These are phyloP conservation scores for Globisporangium cystogenes DNA, from an alignment of 352 stramenopile genomes.

Conservation along the genomic window DNA sequence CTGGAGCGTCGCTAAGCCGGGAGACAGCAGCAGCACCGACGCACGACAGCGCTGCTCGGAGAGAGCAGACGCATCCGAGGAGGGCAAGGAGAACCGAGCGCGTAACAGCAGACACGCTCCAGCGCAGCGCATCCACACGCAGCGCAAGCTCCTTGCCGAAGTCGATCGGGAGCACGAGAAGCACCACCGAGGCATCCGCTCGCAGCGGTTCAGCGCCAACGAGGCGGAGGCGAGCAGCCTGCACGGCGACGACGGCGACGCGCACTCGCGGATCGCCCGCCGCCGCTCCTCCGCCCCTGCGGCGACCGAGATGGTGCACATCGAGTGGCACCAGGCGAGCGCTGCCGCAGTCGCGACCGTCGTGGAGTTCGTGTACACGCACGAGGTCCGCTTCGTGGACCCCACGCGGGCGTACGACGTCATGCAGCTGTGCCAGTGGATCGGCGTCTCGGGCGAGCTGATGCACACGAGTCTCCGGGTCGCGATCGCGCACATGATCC, in stretches of 20 bases:
- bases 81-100: not conserved
- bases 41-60: no score
- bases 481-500: conserved; percentile 22
- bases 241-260: no score
- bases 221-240: no score
- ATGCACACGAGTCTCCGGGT: conserved; percentile 33
- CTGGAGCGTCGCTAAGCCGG: no score
- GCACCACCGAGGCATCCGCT: not conserved
- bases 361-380: conserved; percentile 57
- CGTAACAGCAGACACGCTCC: not conserved
- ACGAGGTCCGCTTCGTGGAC: conserved; percentile 26
- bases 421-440: conserved; percentile 37
- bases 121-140: not conserved
- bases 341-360: conserved; percentile 35
- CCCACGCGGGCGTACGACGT: conserved; percentile 27
- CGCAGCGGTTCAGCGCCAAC: not conserved
- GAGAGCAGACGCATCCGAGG: not conserved
- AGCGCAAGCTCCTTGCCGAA: not conserved
- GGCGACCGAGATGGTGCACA: conserved; percentile 19
- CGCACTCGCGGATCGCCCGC: no score
- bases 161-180: not conserved
- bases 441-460: conserved; percentile 30
- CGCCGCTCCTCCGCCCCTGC: not conserved
- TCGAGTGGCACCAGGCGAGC: conserved; percentile 32
- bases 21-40: no score